phyloP scores from a whole-genome alignment of 1,284 basidiomycete genomes.

The Ustilago cynodontis region DNA sequence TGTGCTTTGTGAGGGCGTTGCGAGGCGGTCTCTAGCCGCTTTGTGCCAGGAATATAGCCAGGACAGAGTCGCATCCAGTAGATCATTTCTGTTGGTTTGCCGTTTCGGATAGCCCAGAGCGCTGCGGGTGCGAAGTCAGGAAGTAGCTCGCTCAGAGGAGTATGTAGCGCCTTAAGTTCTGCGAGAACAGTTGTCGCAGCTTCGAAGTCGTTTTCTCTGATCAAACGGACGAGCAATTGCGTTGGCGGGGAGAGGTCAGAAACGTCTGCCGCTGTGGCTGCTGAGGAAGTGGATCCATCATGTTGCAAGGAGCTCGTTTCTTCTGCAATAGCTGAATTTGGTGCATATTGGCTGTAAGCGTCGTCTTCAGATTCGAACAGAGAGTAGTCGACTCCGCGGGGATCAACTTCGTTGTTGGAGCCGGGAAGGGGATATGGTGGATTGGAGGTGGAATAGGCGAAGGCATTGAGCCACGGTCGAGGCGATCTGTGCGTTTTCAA shows the following conservation, averaged over 20 bases:
- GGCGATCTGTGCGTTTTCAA: slow-evolving; percentile 3
- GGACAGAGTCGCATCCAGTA: slow-evolving; percentile 52
- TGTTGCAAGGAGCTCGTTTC: neutral
- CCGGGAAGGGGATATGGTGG: slow-evolving; percentile 35
- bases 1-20: neutral
- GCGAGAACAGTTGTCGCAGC: slow-evolving; percentile 36
- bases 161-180: slow-evolving; percentile 30
- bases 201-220: slow-evolving; percentile 32
- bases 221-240: slow-evolving; percentile 42
- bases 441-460: slow-evolving; percentile 39
- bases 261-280: neutral
- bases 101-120: slow-evolving; percentile 32
- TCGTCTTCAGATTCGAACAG: slow-evolving; percentile 56
- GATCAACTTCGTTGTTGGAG: slow-evolving; percentile 60
- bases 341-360: slow-evolving; percentile 18
- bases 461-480: slow-evolving; percentile 8
- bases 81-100: slow-evolving; percentile 33
- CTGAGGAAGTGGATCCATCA: neutral
- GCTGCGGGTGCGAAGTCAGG: slow-evolving; percentile 40
- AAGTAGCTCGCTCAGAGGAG: slow-evolving; percentile 17
- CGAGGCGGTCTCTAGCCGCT: slow-evolving; percentile 15
- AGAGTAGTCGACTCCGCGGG: slow-evolving; percentile 58
- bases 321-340: neutral
- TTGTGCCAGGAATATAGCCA: slow-evolving; percentile 13
- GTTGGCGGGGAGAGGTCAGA: slow-evolving; percentile 18